Percentiles rank a stretch among this genome's conserved stretches.
phyloP scores from a whole-genome alignment of 768 basidiomycete species.

The Mycena latifolia region DNA sequence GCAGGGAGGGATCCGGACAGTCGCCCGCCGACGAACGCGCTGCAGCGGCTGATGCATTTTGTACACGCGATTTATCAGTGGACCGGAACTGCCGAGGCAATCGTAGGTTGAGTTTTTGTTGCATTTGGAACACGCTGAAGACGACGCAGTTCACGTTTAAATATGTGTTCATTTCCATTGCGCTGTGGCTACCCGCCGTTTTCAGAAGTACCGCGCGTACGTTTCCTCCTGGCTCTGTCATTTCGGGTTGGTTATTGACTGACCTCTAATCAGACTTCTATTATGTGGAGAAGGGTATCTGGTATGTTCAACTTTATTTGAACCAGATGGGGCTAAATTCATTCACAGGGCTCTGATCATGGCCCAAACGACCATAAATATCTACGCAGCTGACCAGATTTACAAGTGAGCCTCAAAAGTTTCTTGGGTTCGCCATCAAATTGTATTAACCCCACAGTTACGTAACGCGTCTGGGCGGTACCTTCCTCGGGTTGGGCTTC shows the following conservation, averaged over 20 bases:
- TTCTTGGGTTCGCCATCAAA: background rate
- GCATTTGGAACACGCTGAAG: too few relatives aligned
- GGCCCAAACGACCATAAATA: constrained; percentile 69
- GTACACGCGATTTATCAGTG: constrained; percentile 53
- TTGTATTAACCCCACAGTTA: constrained; percentile 55
- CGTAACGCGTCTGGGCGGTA: constrained; percentile 59
- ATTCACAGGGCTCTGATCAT: constrained; percentile 65
- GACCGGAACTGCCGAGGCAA: constrained; percentile 54
- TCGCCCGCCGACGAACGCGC: constrained; percentile 54
- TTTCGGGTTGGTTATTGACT: constrained; percentile 13
- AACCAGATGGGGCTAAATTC: too few relatives aligned
- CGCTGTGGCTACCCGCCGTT: constrained; percentile 65
- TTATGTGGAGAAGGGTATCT: constrained; percentile 60
- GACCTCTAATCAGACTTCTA: constrained; percentile 52
- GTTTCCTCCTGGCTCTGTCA: too few relatives aligned
- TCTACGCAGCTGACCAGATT: constrained; percentile 71
- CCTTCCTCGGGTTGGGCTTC: constrained; percentile 53
- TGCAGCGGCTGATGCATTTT: constrained; percentile 53
- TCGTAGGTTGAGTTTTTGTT: constrained; percentile 44
- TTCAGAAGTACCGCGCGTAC: constrained; percentile 54
- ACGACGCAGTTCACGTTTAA: constrained; percentile 63
- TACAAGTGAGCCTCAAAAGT: constrained; percentile 51
- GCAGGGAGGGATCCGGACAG: constrained; percentile 58
- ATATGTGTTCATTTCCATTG: constrained; percentile 60
- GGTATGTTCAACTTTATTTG: constrained; percentile 42